Evolutionary conservation across 345 rosid species (phyloP).

Genomic region (Pistacia integerrima): DNA sequence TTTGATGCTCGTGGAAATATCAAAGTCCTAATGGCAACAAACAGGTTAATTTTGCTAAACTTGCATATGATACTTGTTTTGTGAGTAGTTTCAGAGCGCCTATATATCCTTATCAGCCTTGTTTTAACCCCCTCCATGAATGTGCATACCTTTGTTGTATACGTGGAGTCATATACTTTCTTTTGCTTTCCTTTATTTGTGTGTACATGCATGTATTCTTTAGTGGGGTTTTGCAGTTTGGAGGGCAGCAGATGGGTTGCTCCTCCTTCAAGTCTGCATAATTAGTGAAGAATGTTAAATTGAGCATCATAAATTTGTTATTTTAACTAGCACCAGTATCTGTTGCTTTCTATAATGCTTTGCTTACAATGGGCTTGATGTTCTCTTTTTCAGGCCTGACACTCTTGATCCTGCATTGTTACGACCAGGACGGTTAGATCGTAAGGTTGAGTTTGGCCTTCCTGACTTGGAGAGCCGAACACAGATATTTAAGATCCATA

Average conservation of each 20-base stretch:
- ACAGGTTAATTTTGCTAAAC: slow-evolving; percentile 51
- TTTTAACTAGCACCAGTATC: background rate
- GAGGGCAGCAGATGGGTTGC: background rate
- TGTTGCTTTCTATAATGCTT: background rate
- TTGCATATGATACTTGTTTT: background rate
- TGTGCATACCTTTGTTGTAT: background rate
- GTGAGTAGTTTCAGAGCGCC: background rate
- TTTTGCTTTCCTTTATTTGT: background rate
- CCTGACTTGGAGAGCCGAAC: slow-evolving; percentile 94
- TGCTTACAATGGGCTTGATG: background rate
- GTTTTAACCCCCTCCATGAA: background rate
- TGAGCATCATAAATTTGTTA: background rate
- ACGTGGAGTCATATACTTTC: background rate
- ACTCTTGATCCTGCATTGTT: slow-evolving; percentile 89
- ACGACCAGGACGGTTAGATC: slow-evolving; percentile 93
- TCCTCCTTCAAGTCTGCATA: background rate
- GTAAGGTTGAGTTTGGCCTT: slow-evolving; percentile 94
- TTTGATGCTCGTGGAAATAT: slow-evolving; percentile 96
- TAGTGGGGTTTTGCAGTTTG: background rate
- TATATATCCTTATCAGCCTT: background rate
- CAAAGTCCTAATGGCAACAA: slow-evolving; percentile 99
- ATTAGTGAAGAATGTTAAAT: background rate
- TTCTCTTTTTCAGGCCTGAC: slow-evolving; percentile 63
- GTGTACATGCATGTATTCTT: background rate
- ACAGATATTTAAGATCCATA: slow-evolving; percentile 90